Evolutionary conservation across 495 filamentous ascomycete species (phyloP).

Genomic region (Saxophila tyrrhenica): DNA sequence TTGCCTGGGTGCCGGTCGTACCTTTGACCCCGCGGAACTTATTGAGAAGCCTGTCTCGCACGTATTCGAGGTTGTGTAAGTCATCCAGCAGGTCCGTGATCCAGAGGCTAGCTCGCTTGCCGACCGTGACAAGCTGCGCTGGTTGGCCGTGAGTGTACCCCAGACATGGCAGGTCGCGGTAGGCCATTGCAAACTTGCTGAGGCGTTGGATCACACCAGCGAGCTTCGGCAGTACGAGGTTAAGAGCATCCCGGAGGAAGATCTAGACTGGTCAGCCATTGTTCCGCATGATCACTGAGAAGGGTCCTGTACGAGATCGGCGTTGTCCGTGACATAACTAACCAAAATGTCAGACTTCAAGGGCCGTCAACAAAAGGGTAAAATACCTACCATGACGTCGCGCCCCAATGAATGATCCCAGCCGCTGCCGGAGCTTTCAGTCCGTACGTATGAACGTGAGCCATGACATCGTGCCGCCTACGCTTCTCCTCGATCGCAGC

Average conservation of each 20-base stretch:
- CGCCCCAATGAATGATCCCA: constrained; percentile 77
- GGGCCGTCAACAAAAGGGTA: background rate
- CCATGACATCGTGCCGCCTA: constrained; percentile 47
- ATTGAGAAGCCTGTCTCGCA: constrained; percentile 48
- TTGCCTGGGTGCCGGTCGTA: constrained; percentile 67
- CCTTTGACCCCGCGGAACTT: constrained; percentile 78
- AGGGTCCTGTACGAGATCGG: constrained; percentile 46
- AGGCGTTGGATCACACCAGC: constrained; percentile 78
- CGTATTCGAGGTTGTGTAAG: constrained; percentile 66
- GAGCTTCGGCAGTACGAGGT: constrained; percentile 73
- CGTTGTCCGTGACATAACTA: constrained; percentile 58
- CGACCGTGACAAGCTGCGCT: constrained; percentile 69
- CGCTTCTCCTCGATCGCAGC: constrained; percentile 71
- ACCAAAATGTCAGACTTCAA: background rate
- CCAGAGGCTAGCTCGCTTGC: constrained; percentile 71
- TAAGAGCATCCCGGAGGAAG: constrained; percentile 60
- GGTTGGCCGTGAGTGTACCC: constrained; percentile 81
- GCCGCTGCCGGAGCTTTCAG: constrained; percentile 67
- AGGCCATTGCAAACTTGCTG: constrained; percentile 59
- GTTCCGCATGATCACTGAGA: background rate
- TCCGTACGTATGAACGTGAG: constrained; percentile 64
- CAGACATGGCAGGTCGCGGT: constrained; percentile 56
- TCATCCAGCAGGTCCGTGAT: constrained; percentile 83
- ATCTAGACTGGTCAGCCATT: constrained; percentile 35
- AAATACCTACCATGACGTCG: constrained; percentile 34